phyloP scores from a whole-genome alignment of 352 stramenopile species.

The Peronospora destructor region DNA sequence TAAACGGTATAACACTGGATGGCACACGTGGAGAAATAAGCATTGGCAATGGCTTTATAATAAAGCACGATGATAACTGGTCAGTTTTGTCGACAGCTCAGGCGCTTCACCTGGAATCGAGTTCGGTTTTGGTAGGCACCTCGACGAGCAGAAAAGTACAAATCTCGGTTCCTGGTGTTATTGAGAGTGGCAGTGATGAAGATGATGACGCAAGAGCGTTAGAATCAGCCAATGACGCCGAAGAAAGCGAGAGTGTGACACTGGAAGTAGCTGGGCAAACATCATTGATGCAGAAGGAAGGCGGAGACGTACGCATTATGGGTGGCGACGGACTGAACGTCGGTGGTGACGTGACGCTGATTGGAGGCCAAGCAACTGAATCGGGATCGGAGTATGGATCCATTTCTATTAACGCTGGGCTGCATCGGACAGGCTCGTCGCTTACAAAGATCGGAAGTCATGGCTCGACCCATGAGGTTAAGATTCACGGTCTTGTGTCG shows the following conservation, averaged over 20 bases:
- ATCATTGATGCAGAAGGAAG: conserved; percentile 34
- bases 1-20: conserved; percentile 46
- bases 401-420: conserved; percentile 49
- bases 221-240: conserved; percentile 1
- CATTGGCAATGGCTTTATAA: conserved; percentile 32
- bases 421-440: conserved; percentile 36
- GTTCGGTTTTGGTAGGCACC: conserved; percentile 23
- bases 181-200: conserved; percentile 1
- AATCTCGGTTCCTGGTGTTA: conserved; percentile 16
- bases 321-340: conserved; percentile 40
- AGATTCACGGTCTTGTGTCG: conserved; percentile 43
- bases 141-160: conserved; percentile 18
- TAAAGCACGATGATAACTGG: conserved; percentile 41
- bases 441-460: conserved; percentile 57
- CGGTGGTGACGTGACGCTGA: conserved; percentile 45
- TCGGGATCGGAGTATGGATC: conserved; percentile 30
- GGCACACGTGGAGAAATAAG: conserved; percentile 30
- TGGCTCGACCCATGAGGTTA: conserved; percentile 40
- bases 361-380: conserved; percentile 33
- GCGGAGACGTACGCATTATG: conserved; percentile 46
- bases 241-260: conserved; percentile 25
- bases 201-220: conserved; percentile 12
- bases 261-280: conserved; percentile 54
- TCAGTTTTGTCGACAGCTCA: conserved; percentile 37
- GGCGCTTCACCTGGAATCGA: conserved; percentile 46